Base-by-base conservation (phyloP, 2,329 filamentous ascomycete genomes). In the Myriangium duriaei region DNA sequence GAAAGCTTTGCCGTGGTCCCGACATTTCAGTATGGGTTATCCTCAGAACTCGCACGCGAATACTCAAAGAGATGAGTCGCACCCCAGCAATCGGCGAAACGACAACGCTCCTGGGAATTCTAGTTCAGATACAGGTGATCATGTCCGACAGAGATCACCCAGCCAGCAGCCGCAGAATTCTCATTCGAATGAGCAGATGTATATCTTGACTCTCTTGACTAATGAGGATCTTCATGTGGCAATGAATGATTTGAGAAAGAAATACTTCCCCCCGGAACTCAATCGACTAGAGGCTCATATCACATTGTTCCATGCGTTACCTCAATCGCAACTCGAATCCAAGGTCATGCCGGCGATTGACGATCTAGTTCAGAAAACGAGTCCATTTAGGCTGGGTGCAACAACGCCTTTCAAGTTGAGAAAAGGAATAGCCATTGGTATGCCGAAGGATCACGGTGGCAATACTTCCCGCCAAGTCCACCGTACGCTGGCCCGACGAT, bases 291-390 rank as follows among this genome's bases (percentile, higher is more conserved):
- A 56, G 2, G 62, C 62, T 4, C 62, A 67, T 42, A 44, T 67
- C 12, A 65, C 62, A 1, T 52, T 66, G 3, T 66, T 65, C 47
- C 62, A 66, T 43, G 62, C 62, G 4, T 51, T 67, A 16, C 63
- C 63, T 0, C 56, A 53, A 31, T 62, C 58, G 28, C 55, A 57
- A 34, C 47, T 63, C 11, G 42, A 51, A n/a, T 44, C 47, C 24
- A 42, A 42, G 16, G 56, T 66, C 11, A 50, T 61, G 9, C 51
- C 52, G 5, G 46, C 47, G 2, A 42, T 65, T 9, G 45, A 51
- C 6, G 44, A 51, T 11, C 40, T 60, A 1, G 49, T 56, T 3
- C 24, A 39, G 7, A 45, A 45, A 6, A 60, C 51, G 3, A 43
- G 48, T 3, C 54, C 55, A 1, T 66, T 65, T 46, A 47, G 45